Percentiles rank a stretch among this genome's conserved stretches.
Evolutionary conservation across 805 yeast genomes (phyloP).

Genomic region (Ogataea saltuana): DNA sequence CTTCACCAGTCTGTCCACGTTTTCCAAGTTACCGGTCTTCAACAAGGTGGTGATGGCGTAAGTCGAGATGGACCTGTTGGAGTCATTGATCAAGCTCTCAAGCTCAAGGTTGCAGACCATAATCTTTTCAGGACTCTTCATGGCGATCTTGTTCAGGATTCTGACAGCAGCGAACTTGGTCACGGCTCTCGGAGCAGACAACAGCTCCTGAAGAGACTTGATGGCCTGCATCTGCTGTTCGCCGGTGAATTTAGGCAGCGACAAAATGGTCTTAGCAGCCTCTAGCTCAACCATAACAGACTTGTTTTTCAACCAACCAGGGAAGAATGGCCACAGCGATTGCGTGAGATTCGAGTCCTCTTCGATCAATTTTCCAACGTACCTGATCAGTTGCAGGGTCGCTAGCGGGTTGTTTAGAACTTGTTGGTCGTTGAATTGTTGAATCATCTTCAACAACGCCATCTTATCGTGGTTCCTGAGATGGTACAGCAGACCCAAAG

Average conservation of each 20-base stretch:
- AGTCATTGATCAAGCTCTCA: constrained; percentile 82
- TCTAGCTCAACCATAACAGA: constrained; percentile 90
- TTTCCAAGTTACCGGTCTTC: constrained; percentile 90
- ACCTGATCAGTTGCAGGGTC: constrained; percentile 79
- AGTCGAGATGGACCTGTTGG: constrained; percentile 90
- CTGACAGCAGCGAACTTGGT: constrained; percentile 93
- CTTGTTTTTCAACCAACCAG: constrained; percentile 73
- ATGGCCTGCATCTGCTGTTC: constrained; percentile 73
- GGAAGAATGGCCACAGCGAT: constrained; percentile 63
- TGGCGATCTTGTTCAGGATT: constrained; percentile 80
- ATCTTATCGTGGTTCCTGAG: constrained; percentile 88
- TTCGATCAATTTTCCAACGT: constrained; percentile 66
- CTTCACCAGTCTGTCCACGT: constrained; percentile 84
- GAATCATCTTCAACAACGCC: constrained; percentile 89
- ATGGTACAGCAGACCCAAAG: constrained; percentile 85
- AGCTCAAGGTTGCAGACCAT: constrained; percentile 81
- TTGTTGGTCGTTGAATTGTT: constrained; percentile 63
- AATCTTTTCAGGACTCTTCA: constrained; percentile 75
- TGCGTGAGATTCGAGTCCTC: constrained; percentile 69
- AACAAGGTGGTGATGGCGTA: constrained; percentile 95
- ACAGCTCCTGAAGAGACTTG: constrained; percentile 67
- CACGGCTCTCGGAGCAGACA: constrained; percentile 86
- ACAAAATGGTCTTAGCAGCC: constrained; percentile 75
- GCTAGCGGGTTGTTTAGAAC: constrained; percentile 80
- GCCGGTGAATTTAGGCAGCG: constrained; percentile 54